phyloP scores from a whole-genome alignment of 441 rosid genomes.

The Daphne laureola region DNA sequence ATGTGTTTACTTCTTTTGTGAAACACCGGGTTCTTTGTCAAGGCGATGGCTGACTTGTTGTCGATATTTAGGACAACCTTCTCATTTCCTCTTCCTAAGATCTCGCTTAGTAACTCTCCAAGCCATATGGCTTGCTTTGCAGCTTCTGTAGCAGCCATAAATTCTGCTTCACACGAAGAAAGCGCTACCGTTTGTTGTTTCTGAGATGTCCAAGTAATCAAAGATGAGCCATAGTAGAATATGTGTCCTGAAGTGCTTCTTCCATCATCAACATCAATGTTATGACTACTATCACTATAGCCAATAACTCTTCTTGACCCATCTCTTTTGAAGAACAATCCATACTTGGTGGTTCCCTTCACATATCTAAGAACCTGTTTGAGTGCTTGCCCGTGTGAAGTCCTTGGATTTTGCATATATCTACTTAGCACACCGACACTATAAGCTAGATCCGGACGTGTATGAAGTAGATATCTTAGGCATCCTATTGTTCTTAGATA shows the following conservation, averaged over 20 bases:
- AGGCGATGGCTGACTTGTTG: slow-evolving; percentile 1
- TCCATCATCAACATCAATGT: neutral
- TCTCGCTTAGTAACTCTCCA: neutral
- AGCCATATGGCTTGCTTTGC: neutral
- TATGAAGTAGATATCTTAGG: slow-evolving; percentile 1
- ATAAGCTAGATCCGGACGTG: neutral
- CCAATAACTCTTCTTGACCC: neutral
- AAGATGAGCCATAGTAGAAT: neutral
- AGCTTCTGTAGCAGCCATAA: neutral
- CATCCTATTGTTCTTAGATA: neutral
- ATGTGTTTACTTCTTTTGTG: neutral
- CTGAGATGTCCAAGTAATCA: too few species aligned
- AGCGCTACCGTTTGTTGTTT: too few species aligned
- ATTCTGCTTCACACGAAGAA: too few species aligned
- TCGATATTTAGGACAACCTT: neutral
- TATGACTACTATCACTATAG: neutral
- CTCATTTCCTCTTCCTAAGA: neutral
- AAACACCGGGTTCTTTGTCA: neutral
- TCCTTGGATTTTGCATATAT: neutral
- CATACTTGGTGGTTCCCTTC: neutral
- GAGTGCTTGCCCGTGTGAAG: too few species aligned
- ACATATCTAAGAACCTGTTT: too few species aligned
- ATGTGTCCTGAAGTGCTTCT: neutral
- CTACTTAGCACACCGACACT: neutral
- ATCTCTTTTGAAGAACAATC: neutral